Evolutionary conservation across 2,329 filamentous ascomycete species (phyloP), one percentile per base, ranked within the genome.

Genomic region (Aspergillus puulaauensis): DNA sequence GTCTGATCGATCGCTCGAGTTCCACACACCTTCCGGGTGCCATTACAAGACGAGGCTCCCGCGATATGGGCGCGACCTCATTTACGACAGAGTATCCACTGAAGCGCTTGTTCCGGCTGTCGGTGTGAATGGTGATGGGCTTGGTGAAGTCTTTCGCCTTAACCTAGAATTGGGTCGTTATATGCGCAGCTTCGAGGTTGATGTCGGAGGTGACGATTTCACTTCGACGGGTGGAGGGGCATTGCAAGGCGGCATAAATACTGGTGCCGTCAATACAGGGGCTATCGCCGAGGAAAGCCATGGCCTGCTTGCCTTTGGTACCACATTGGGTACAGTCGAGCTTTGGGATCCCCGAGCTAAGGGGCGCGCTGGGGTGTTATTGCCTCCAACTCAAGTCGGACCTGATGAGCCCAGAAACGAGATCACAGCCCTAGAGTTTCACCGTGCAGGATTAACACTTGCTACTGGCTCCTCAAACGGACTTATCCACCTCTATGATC

Each of bases 301-400:
- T 73, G 95, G 95, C 56, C 81, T 99, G 4, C 82, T 93, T 35
- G 93, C 93, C 0, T 99, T 99, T 68, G 95, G 96, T 52, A 99
- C 95, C 1, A 93, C 91, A 3, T 80, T 95, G 56, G 93, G 95
- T n/a, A 96, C 93, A 1, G 91, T 98, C 24, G 95, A 99, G 72
- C 93, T 98, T 69, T 99, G 93, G 91, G 95, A 99, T 71, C 85
- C 93, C 1, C 85, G 95, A 59, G 92, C 90, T 31, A 89, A 91
- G 70, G 89, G 88, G 54, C 83, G 91, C 57, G 89, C 93, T 11
- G 93, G 91, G 15, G 83, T 93, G 17, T 79, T 99, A 2, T 82
- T 88, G 12, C 83, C 80, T 1, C 83, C 82, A 4, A 61, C 73
- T 6, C 74, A 79, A 31, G 61, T 66, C 35, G 75, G 75, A 56